Evolutionary conservation across 164 flowering plant genomes (phyloP).

Genomic region (Chimonanthus praecox): DNA sequence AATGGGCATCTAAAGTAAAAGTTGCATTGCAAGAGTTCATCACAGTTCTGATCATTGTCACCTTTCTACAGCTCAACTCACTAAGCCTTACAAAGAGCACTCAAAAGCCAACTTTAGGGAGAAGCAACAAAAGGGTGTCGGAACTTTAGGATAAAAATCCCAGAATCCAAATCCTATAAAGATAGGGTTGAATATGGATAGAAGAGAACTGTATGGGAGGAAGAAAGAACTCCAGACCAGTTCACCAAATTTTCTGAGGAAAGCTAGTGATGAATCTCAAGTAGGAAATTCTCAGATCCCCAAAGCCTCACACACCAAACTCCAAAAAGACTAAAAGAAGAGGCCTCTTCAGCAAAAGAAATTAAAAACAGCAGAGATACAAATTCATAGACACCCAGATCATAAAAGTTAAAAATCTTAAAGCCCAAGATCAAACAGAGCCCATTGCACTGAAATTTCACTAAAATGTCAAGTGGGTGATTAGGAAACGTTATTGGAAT

Average conservation of each 20-base stretch:
- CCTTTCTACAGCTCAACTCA: neutral
- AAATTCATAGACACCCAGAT: neutral
- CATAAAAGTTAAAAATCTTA: neutral
- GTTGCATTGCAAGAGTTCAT: constrained; percentile 49
- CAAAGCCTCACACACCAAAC: neutral
- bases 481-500: constrained; percentile 6
- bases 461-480: constrained; percentile 4
- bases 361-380: too few species aligned
- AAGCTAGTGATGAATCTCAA: neutral
- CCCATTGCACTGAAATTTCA: neutral
- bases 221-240: neutral
- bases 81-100: neutral
- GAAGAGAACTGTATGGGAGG: neutral
- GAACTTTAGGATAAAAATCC: too few species aligned
- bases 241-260: neutral
- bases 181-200: constrained; percentile 3
- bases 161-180: neutral
- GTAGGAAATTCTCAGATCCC: too few species aligned
- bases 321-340: neutral
- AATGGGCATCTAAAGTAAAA: constrained; percentile 27
- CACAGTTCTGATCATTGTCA: constrained; percentile 1
- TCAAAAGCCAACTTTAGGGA: neutral
- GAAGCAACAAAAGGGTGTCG: too few species aligned
- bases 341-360: neutral
- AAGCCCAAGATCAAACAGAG: neutral